phyloP scores from a whole-genome alignment of 2,329 filamentous ascomycete species.

The Stenocarpella maydis region DNA sequence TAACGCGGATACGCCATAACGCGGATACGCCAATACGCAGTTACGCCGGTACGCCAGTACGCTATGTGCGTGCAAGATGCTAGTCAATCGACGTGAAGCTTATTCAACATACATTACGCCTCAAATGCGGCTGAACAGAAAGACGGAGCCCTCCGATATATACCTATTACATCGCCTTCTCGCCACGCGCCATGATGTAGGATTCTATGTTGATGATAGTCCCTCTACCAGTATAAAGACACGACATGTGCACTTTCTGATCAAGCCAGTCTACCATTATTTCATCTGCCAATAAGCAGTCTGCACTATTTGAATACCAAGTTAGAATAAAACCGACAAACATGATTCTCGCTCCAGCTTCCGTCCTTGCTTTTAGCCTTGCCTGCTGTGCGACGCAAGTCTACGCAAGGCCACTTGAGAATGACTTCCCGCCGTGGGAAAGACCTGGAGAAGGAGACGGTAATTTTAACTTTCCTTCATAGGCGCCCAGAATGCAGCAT shows the following conservation, averaged over 20 bases:
- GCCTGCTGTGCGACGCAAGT: not conserved
- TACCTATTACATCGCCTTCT: not conserved
- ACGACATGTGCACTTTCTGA: not conserved
- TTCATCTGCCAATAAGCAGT: not conserved
- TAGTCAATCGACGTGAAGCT: not conserved
- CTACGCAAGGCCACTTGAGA: not conserved
- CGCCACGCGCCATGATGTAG: not conserved
- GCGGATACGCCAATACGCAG: slow-evolving; percentile 10
- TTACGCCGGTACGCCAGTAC: slow-evolving; percentile 5
- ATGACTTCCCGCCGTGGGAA: not conserved
- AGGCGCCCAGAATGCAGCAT: no score
- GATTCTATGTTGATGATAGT: not conserved
- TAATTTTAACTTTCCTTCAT: not conserved
- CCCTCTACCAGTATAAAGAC: slow-evolving; percentile 5
- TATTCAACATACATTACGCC: not conserved
- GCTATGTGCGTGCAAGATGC: not conserved
- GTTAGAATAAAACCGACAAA: not conserved
- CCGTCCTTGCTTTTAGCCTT: not conserved
- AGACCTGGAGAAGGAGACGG: not conserved
- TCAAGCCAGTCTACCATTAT: not conserved
- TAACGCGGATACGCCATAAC: slow-evolving; percentile 7
- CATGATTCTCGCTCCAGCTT: not conserved
- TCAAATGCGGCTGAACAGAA: not conserved
- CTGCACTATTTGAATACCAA: not conserved
- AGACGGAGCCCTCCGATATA: not conserved